Percentiles rank a stretch among this genome's conserved stretches.
These are phyloP conservation scores for Iris macrosiphon DNA, from an alignment of 106 monocot genomes.

Conservation along the genomic window DNA sequence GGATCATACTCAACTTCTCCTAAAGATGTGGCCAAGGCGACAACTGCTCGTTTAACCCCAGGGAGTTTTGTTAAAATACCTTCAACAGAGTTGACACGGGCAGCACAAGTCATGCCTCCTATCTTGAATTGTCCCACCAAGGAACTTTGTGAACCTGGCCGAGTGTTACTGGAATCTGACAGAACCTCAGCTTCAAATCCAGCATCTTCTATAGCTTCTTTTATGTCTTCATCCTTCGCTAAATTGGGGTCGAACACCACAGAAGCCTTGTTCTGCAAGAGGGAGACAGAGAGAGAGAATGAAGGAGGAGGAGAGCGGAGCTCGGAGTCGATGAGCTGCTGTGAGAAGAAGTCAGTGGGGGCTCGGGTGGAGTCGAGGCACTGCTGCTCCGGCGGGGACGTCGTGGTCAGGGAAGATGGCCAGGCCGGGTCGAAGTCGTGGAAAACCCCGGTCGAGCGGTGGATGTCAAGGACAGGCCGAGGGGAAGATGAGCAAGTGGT, in stretches of 20 bases:
- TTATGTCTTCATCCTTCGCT: conserved; percentile 54
- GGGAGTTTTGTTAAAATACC: conserved; percentile 73
- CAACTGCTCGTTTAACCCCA: conserved; percentile 87
- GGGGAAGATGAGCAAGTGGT: too few species aligned
- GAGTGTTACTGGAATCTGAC: conserved; percentile 33
- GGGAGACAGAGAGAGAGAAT: conserved; percentile 16
- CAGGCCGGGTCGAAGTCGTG: too few species aligned
- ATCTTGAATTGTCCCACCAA: conserved; percentile 84
- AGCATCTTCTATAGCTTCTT: conserved; percentile 90
- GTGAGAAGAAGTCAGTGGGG: too few species aligned
- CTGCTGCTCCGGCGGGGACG: too few species aligned
- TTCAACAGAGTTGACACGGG: conserved; percentile 94
- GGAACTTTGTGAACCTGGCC: conserved; percentile 34
- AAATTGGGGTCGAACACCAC: conserved; percentile 17
- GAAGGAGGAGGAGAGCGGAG: too few species aligned
- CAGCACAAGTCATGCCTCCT: conserved; percentile 97
- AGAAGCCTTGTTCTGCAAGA: conserved; percentile 23
- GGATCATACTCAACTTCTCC: conserved; percentile 93
- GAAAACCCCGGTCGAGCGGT: too few species aligned
- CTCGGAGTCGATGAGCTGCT: too few species aligned
- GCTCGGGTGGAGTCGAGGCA: too few species aligned
- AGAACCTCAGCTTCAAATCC: conserved; percentile 93
- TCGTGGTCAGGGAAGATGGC: too few species aligned
- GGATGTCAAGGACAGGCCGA: too few species aligned
- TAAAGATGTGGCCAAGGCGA: conserved; percentile 81